Base-by-base conservation (phyloP, 805 yeast genomes). In the Maudiozyma serrabonitensis region DNA sequence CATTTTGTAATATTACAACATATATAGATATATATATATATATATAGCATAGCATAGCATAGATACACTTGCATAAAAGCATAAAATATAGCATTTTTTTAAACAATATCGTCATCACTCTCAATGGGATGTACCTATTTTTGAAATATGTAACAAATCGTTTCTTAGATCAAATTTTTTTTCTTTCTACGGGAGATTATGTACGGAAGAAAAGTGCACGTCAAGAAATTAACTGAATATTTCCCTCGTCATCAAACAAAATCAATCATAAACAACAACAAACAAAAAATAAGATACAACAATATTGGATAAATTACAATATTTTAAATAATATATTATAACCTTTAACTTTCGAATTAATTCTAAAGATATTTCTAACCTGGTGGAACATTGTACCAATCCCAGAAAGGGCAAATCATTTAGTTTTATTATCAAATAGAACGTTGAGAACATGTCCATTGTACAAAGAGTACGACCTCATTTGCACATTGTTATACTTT, bases 401-500 rank as follows among this genome's bases (percentile, higher is more conserved):
- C 18, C 4, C 38, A 35, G 5, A 19, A 35, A 35, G 18, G 16
- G 4, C 9, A 21, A 35, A n/a, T n/a, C 18, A 15, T 35, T 35
- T 6, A 15, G 18, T 35, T 7, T n/a, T 35, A 35, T n/a, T 35
- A 35, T 8, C 9, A 15, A 35, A 35, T 35, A 15, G 18, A 15
- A 35, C 6, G 15, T 9, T 16, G 16, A 15, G 5, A 26, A 15
- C n/a, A 39, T 45, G 35, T 37, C 35, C 16, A 26, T 39, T 2
- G 18, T 40, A 13, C 16, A 19, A 4, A 43, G 54, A 38, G 39
- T 54, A 41, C 52, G 49, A 16, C 56, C 53, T 7, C 48, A 57
- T 46, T 26, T 50, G 4, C 62, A 67, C 51, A 71, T 74, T 8
- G 57, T 74, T 1, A 49, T 68, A 2, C 57, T 75, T 19, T 81